Conservation (phyloP, 2,329 filamentous ascomycete species). For the Penicillium sp. region DNA sequence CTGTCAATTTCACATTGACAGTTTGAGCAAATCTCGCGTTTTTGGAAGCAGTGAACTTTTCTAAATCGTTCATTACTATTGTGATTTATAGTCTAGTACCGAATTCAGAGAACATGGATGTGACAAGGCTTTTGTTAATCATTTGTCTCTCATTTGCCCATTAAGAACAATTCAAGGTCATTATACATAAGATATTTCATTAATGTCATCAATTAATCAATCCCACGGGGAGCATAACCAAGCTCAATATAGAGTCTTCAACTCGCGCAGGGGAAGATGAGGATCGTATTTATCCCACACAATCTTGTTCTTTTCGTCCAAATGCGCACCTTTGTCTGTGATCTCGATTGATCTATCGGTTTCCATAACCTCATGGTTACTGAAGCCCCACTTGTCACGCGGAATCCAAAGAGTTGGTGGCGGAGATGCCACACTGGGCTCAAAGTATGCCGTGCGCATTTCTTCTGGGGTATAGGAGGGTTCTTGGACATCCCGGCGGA, state of each 20-base stretch:
- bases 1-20: constrained; percentile 52
- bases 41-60: too few relatives aligned
- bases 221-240: background rate
- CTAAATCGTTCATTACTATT: too few relatives aligned
- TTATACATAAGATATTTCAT: constrained; percentile 3
- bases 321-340: constrained; percentile 72
- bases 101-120: too few relatives aligned
- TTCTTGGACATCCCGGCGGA: constrained; percentile 60
- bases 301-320: constrained; percentile 70
- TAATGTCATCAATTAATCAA: constrained; percentile 8
- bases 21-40: constrained; percentile 25
- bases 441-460: constrained; percentile 69
- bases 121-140: too few relatives aligned
- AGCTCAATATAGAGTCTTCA: constrained; percentile 53
- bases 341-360: constrained; percentile 72
- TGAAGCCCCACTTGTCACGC: constrained; percentile 71
- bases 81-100: too few relatives aligned
- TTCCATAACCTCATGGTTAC: constrained; percentile 73
- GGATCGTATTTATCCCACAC: constrained; percentile 61
- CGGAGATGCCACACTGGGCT: constrained; percentile 66
- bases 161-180: background rate
- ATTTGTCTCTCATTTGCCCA: background rate
- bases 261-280: constrained; percentile 58
- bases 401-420: constrained; percentile 80
- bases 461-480: constrained; percentile 65